Conservation (phyloP, 2,329 filamentous ascomycete species). For the Phialocephala sp. region DNA sequence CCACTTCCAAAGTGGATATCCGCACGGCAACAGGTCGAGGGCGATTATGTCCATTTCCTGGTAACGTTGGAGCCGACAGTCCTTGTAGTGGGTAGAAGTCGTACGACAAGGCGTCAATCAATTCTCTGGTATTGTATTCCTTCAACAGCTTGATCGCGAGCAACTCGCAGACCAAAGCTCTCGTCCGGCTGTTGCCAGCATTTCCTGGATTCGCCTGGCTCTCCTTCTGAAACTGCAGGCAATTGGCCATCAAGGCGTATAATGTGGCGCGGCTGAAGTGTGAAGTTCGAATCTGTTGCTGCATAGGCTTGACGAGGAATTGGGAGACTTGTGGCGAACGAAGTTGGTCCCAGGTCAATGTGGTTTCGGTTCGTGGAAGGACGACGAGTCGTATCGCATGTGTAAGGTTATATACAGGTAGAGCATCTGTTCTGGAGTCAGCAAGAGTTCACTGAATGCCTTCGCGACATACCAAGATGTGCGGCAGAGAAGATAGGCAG, state of each 20-base stretch:
- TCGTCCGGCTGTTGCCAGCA: slow-evolving; percentile 80
- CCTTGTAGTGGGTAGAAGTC: slow-evolving; percentile 94
- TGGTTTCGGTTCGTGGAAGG: slow-evolving; percentile 85
- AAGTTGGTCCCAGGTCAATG: slow-evolving; percentile 91
- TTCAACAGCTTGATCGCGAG: slow-evolving; percentile 87
- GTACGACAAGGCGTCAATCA: slow-evolving; percentile 93
- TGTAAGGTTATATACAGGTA: slow-evolving; percentile 89
- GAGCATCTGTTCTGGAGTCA: slow-evolving; percentile 63
- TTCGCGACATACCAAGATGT: slow-evolving; percentile 67
- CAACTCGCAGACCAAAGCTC: slow-evolving; percentile 88
- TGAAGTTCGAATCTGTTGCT: slow-evolving; percentile 81
- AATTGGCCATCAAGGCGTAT: slow-evolving; percentile 92
- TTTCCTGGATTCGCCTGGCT: slow-evolving; percentile 81
- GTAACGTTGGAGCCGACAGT: slow-evolving; percentile 58
- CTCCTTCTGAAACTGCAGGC: slow-evolving; percentile 91
- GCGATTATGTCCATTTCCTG: slow-evolving; percentile 47
- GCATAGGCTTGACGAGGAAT: slow-evolving; percentile 94
- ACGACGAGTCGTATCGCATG: slow-evolving; percentile 89
- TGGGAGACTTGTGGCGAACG: slow-evolving; percentile 95
- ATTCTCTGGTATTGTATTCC: slow-evolving; percentile 85
- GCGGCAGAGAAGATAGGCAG: slow-evolving; percentile 82
- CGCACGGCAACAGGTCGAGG: slow-evolving; percentile 67
- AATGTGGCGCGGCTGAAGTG: slow-evolving; percentile 87
- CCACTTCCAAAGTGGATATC: slow-evolving; percentile 90
- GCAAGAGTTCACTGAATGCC: slow-evolving; percentile 17